Conservation (phyloP, 805 yeast genomes). For the Jamesozyma piceae region DNA sequence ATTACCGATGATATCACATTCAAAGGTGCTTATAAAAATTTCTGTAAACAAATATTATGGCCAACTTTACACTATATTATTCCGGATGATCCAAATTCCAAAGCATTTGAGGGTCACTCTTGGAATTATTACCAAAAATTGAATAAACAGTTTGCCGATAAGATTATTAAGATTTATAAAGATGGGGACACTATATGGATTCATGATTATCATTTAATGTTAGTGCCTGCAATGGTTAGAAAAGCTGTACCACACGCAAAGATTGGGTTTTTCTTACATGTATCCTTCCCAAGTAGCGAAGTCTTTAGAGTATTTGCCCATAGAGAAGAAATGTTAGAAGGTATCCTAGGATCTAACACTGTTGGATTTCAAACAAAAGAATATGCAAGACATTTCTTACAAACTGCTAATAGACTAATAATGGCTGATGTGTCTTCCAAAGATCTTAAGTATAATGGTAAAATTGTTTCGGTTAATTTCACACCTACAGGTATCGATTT, state of each 20-base stretch:
- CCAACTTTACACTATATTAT: slow-evolving; percentile 91
- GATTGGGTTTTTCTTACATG: slow-evolving; percentile 87
- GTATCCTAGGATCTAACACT: slow-evolving; percentile 82
- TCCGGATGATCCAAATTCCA: slow-evolving; percentile 88
- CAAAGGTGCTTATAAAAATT: slow-evolving; percentile 84
- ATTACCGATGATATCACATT: slow-evolving; percentile 70
- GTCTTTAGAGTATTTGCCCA: slow-evolving; percentile 92
- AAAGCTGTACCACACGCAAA: slow-evolving; percentile 67
- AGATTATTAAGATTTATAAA: slow-evolving; percentile 55
- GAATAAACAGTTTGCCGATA: slow-evolving; percentile 74
- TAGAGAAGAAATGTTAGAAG: slow-evolving; percentile 63
- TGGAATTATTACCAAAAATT: slow-evolving; percentile 75
- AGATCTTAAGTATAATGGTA: slow-evolving; percentile 49
- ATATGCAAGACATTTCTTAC: slow-evolving; percentile 86
- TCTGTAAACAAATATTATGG: slow-evolving; percentile 92
- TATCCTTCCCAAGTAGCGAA: slow-evolving; percentile 91
- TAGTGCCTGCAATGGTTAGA: slow-evolving; percentile 80
- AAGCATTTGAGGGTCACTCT: slow-evolving; percentile 91
- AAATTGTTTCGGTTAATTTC: slow-evolving; percentile 45
- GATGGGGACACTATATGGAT: slow-evolving; percentile 80
- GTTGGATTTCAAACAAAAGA: slow-evolving; percentile 88
- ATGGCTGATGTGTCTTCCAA: slow-evolving; percentile 69
- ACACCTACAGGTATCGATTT: slow-evolving; percentile 79
- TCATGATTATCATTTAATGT: slow-evolving; percentile 84
- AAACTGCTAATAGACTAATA: slow-evolving; percentile 75